A percentile compares a stretch with the other conserved stretches of the same genome.
Conservation (phyloP, 441 rosid genomes). For the Adansonia rubrostipa region DNA sequence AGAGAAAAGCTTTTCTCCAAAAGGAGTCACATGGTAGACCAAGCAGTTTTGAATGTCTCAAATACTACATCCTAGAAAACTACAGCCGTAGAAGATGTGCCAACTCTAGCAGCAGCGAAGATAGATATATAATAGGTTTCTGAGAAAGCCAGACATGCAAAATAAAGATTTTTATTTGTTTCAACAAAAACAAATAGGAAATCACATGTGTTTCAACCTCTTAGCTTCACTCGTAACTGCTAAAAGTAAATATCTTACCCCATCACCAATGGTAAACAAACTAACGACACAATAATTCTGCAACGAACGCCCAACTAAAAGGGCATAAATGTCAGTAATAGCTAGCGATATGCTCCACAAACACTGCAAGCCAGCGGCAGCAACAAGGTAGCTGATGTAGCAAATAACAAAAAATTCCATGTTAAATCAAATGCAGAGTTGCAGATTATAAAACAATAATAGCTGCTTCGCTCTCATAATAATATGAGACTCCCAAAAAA, state of each 20-base stretch:
- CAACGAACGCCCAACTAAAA: constrained; percentile 72
- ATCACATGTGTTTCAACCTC: background rate
- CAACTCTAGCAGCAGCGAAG: background rate
- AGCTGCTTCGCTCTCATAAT: constrained; percentile 15
- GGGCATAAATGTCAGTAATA: constrained; percentile 62
- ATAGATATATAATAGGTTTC: background rate
- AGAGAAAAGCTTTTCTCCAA: background rate
- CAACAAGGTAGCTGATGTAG: constrained; percentile 74
- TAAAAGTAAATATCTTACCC: constrained; percentile 56
- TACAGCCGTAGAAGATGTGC: background rate
- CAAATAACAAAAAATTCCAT: constrained; percentile 30
- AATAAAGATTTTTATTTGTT: too few species aligned
- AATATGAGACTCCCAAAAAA: background rate
- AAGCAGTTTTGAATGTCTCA: constrained; percentile 16
- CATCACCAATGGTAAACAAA: constrained; percentile 70
- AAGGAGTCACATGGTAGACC: constrained; percentile 17
- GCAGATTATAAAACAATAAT: background rate
- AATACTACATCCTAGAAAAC: too few species aligned
- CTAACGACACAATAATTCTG: constrained; percentile 57
- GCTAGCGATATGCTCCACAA: constrained; percentile 71
- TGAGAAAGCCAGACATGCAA: constrained; percentile 12
- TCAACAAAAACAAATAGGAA: background rate
- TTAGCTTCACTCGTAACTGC: constrained; percentile 8
- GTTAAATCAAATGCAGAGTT: constrained; percentile 21
- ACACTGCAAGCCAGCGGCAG: constrained; percentile 76